A percentile compares a stretch with the other conserved stretches of the same genome.
Evolutionary conservation across 164 flowering plant species (phyloP).

Genomic region (Vitis vinifera): DNA sequence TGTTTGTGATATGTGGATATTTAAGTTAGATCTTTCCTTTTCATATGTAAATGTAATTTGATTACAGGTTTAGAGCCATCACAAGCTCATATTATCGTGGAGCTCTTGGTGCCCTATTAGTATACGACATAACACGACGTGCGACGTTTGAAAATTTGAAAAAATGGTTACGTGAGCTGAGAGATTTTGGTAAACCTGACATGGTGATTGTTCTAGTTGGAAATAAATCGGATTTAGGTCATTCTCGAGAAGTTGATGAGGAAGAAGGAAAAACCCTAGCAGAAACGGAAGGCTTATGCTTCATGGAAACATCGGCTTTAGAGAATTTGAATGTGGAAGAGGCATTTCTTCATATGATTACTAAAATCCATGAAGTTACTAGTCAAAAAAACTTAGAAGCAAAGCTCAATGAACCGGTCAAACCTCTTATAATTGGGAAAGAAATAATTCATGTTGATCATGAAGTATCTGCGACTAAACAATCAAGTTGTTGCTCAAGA

Average conservation of each 20-base stretch:
- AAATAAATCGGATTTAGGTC: slow-evolving; percentile 60
- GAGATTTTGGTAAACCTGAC: slow-evolving; percentile 46
- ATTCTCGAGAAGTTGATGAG: slow-evolving; percentile 43
- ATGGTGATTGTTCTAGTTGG: slow-evolving; percentile 77
- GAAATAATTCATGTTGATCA: slow-evolving; percentile 30
- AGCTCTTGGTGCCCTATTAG: slow-evolving; percentile 72
- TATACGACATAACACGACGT: slow-evolving; percentile 71
- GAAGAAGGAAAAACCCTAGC: slow-evolving; percentile 64
- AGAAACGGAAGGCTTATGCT: slow-evolving; percentile 53
- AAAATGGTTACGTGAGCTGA: slow-evolving; percentile 70
- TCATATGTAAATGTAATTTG: background rate
- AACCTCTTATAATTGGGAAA: slow-evolving; percentile 21
- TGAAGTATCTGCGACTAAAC: slow-evolving; percentile 56
- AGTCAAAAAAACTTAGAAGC: slow-evolving; percentile 49
- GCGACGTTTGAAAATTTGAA: slow-evolving; percentile 49
- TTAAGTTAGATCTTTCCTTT: too few species aligned
- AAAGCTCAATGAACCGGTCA: slow-evolving; percentile 18
- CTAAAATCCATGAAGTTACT: slow-evolving; percentile 44
- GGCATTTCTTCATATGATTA: slow-evolving; percentile 62
- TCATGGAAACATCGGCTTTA: slow-evolving; percentile 69
- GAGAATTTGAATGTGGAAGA: slow-evolving; percentile 65
- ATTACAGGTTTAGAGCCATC: slow-evolving; percentile 71
- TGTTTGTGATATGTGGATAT: too few species aligned
- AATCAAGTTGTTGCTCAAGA: slow-evolving; percentile 31
- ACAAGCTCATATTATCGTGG: slow-evolving; percentile 87